Base-by-base conservation (phyloP, 2,329 filamentous ascomycete genomes). In the Botrytis paeoniae region DNA sequence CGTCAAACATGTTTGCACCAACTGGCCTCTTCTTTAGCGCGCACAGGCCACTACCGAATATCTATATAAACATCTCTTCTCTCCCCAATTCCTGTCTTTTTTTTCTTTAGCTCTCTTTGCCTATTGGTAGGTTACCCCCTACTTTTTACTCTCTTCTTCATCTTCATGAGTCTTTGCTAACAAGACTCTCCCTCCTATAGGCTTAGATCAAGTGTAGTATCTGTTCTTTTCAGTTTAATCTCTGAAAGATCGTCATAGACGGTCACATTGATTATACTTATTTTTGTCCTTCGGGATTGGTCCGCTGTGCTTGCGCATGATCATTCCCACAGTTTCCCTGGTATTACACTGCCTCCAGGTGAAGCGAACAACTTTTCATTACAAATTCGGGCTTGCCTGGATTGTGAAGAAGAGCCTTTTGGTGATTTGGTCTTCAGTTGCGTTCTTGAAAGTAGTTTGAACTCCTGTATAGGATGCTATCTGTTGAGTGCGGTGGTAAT, bases 181-280 rank as follows among this genome's bases (percentile, higher is more conserved):
- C 37, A 54, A 61, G 7, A 10, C 25, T 41, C 45, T 61, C 35
- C 12, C 43, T 20, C 9, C 9, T 43, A 70, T 0, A 25, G 68
- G 69, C 70, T 72, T 92, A 93, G 92, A 94, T 94, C 92, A 94
- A 93, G 91, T 94, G 91, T 93, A 94, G 92, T 94, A 78, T 78
- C 91, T 93, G 92, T 94, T 95, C 92, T 94, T 94, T 92, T 93
- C 91, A 95, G 92, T 94, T 94, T 95, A 94, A 94, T 94, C 91
- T 92, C 92, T 95, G 92, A 92, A 93, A 94, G 88, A 87, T 86
- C 86, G 86, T 89, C 88, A 92, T 85, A 86, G 76, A 89, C 86
- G 85, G 85, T 86, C 86, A 89, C 88, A 87, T 86, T 89, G 91
- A 93, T 95, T 94, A 93, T 89, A 89, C 91, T 86, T 87, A 93